These are phyloP conservation scores for Epithemia pelagica DNA, from an alignment of 108 stramenopile species.

Conservation along the genomic window DNA sequence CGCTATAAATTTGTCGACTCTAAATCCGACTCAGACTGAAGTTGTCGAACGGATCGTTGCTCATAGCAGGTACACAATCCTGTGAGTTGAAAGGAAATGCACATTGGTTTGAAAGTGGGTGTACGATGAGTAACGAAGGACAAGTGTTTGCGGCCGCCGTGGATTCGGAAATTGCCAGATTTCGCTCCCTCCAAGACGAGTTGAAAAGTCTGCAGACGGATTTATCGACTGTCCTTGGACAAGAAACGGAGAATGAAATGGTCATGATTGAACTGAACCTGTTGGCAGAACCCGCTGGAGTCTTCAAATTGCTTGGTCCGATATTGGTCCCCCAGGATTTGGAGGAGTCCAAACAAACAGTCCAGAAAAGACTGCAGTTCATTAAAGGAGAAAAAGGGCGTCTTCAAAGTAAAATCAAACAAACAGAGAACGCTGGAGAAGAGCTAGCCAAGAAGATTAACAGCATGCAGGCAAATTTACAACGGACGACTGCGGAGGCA, in stretches of 20 bases:
- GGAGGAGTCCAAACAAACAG: conserved; percentile 85
- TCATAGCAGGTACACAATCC: too few species aligned
- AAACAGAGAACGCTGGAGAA: conserved; percentile 47
- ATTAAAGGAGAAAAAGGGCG: conserved; percentile 69
- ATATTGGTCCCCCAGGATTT: conserved; percentile 83
- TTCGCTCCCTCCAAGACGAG: conserved; percentile 67
- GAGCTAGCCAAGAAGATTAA: conserved; percentile 65
- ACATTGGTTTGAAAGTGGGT: too few species aligned
- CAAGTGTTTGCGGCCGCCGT: conserved; percentile 66
- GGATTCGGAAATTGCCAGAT: conserved; percentile 69
- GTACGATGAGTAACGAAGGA: conserved; percentile 34
- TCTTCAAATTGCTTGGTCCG: conserved; percentile 91
- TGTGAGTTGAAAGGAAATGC: too few species aligned
- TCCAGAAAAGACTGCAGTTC: conserved; percentile 81
- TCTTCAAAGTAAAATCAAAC: conserved; percentile 37
- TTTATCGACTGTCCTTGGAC: conserved; percentile 65
- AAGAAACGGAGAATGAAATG: conserved; percentile 88
- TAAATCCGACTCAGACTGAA: too few species aligned
- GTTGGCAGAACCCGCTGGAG: conserved; percentile 32
- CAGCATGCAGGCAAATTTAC: conserved; percentile 74
- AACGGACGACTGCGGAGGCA: conserved; percentile 77
- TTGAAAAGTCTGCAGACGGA: conserved; percentile 40
- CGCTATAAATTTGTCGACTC: too few species aligned
- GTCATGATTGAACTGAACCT: conserved; percentile 57
- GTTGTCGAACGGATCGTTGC: too few species aligned